A percentile compares a stretch with the other conserved stretches of the same genome.
These are phyloP conservation scores for Globisporangium ultimum DNA, from an alignment of 352 stramenopile genomes.

Conservation along the genomic window DNA sequence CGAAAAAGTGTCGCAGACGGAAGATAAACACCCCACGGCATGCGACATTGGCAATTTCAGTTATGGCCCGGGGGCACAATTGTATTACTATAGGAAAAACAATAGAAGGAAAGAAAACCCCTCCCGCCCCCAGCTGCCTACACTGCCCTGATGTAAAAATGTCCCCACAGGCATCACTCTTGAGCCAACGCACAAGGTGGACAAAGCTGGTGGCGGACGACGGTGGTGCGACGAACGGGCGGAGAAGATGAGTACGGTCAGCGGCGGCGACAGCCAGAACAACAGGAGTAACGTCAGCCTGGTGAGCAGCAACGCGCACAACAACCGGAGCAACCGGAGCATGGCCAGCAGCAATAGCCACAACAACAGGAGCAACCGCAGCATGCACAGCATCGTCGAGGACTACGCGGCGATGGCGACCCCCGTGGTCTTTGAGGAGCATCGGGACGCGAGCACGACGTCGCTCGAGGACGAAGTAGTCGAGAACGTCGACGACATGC, in stretches of 20 bases:
- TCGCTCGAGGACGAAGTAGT: slow-evolving; percentile 23
- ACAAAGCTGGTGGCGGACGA: neutral
- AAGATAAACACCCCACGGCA: neutral
- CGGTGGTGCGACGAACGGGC: neutral
- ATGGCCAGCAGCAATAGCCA: slow-evolving; percentile 21
- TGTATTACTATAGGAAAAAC: slow-evolving; percentile 8
- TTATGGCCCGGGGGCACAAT: slow-evolving; percentile 4
- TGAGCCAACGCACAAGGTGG: neutral
- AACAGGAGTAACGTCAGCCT: neutral
- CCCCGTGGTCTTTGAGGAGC: slow-evolving; percentile 14
- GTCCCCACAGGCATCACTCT: slow-evolving; percentile 6
- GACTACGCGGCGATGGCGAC: slow-evolving; percentile 31
- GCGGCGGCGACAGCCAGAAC: neutral
- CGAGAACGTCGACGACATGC: slow-evolving; percentile 20
- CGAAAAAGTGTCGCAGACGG: slow-evolving; percentile 5
- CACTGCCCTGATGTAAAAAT: slow-evolving; percentile 1
- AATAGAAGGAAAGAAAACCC: slow-evolving; percentile 2
- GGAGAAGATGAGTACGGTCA: neutral
- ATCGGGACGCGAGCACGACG: slow-evolving; percentile 24
- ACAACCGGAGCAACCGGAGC: slow-evolving; percentile 31
- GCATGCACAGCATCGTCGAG: slow-evolving; percentile 48
- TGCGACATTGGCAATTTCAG: slow-evolving; percentile 1
- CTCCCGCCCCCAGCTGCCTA: neutral
- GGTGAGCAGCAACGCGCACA: slow-evolving; percentile 4
- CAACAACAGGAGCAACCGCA: slow-evolving; percentile 1